A percentile compares a stretch with the other conserved stretches of the same genome.
These are phyloP conservation scores for Monosporascus cannonballus DNA, from an alignment of 2,329 filamentous ascomycete species.

Conservation along the genomic window DNA sequence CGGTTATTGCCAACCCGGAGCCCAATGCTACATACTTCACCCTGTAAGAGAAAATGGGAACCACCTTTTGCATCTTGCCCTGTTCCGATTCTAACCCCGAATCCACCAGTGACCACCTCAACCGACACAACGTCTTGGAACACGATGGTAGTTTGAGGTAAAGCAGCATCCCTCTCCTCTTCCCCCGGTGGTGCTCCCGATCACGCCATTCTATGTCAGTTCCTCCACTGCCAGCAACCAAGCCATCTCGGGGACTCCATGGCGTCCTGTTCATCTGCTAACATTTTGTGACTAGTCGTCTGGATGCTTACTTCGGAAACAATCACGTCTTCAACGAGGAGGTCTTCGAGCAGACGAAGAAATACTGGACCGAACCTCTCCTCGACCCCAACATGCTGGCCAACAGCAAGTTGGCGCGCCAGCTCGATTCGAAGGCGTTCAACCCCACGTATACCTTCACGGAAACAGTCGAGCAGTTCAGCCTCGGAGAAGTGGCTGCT, in stretches of 20 bases:
- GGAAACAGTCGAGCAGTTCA: constrained; percentile 28
- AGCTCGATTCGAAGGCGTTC: constrained; percentile 35
- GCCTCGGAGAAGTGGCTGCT: constrained; percentile 34
- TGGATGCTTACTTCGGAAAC: constrained; percentile 44
- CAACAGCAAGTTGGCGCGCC: constrained; percentile 38
- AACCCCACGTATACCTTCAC: constrained; percentile 44
- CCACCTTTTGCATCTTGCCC: too few species aligned
- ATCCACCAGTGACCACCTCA: constrained; percentile 30
- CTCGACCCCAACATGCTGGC: constrained; percentile 37
- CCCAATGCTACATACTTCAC: constrained; percentile 38
- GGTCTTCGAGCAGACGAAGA: constrained; percentile 38
- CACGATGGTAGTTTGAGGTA: constrained; percentile 40
- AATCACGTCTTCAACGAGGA: constrained; percentile 46
- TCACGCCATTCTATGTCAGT: too few species aligned
- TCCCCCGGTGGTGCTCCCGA: too few species aligned
- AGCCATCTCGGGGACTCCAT: too few species aligned
- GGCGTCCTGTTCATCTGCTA: too few species aligned
- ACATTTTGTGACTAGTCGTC: constrained; percentile 19
- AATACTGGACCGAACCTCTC: constrained; percentile 38
- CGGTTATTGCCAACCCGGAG: constrained; percentile 34
- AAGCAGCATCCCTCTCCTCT: too few species aligned
- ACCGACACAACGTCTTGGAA: constrained; percentile 40
- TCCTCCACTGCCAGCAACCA: too few species aligned
- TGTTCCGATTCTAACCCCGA: too few species aligned
- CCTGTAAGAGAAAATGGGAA: constrained; percentile 8